A percentile compares a stretch with the other conserved stretches of the same genome.
Evolutionary conservation across 176 grass and related monocot genomes (phyloP).

Genomic region (Guadua angustifolia): DNA sequence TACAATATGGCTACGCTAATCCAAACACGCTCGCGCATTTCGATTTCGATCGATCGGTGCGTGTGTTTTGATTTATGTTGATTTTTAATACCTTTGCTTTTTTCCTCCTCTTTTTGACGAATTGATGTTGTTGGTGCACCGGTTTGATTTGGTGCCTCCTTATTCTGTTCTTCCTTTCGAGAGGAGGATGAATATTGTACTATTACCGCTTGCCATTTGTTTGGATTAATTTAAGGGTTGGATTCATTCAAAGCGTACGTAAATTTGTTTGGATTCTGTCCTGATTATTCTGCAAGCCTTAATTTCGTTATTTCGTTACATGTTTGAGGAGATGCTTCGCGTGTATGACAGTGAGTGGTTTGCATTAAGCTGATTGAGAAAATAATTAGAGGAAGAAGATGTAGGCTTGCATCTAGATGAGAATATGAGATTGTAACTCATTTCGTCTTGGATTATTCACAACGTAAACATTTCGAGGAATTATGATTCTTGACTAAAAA

Average conservation of each 20-base stretch:
- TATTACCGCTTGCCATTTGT: slow-evolving; percentile 43
- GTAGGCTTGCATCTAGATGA: not conserved
- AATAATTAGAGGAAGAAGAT: not conserved
- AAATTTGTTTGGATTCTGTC: not conserved
- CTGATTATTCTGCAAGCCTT: not conserved
- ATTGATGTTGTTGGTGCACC: slow-evolving; percentile 38
- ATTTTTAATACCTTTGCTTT: not conserved
- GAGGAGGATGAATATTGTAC: slow-evolving; percentile 46
- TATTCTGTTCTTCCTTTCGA: slow-evolving; percentile 35
- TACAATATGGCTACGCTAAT: slow-evolving; percentile 4
- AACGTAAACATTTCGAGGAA: not conserved
- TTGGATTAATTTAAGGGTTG: slow-evolving; percentile 43
- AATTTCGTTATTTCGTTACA: not conserved
- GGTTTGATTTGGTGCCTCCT: slow-evolving; percentile 20
- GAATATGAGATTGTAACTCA: not conserved
- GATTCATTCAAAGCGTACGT: not conserved
- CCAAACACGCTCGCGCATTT: slow-evolving; percentile 9
- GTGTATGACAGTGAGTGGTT: not conserved
- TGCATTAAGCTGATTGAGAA: not conserved
- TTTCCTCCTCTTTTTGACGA: slow-evolving; percentile 31
- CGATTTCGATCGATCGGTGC: slow-evolving; percentile 11
- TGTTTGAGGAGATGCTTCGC: not conserved
- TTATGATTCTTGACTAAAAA: not conserved
- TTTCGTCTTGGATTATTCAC: not conserved
- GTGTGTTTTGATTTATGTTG: slow-evolving; percentile 12